Conservation (phyloP, 2,329 filamentous ascomycete species). For the Ophiostoma quercus region DNA sequence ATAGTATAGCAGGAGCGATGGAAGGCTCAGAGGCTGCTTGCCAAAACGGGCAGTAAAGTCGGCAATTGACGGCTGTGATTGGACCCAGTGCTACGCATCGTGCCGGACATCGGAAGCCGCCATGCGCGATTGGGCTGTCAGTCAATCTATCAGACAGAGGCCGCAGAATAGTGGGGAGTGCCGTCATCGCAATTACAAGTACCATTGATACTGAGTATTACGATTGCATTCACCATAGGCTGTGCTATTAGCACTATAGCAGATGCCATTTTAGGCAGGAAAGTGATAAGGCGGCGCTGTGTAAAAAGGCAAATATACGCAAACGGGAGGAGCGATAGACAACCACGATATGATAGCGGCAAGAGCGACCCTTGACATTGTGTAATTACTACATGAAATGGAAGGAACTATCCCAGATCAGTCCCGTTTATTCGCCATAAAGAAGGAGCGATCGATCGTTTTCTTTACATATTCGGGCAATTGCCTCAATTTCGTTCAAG, state of each 20-base stretch:
- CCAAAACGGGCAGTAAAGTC: neutral
- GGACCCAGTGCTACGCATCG: constrained; percentile 14
- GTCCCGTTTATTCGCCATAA: neutral
- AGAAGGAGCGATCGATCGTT: neutral
- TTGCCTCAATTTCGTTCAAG: neutral
- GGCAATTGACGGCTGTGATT: constrained; percentile 24
- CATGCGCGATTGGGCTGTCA: neutral
- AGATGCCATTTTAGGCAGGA: neutral
- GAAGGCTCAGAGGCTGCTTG: constrained; percentile 3
- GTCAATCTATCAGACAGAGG: constrained; percentile 2
- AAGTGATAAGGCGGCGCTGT: neutral
- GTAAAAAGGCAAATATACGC: neutral
- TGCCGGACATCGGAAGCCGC: constrained; percentile 20
- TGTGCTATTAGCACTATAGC: neutral
- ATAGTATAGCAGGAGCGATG: neutral
- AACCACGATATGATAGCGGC: neutral
- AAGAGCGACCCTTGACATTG: constrained; percentile 4
- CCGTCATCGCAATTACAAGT: constrained; percentile 6
- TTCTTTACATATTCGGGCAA: neutral
- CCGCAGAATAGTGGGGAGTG: neutral
- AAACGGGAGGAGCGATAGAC: neutral
- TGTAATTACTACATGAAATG: constrained; percentile 1
- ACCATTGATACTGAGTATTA: neutral
- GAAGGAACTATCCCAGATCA: neutral
- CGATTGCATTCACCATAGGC: no score